Conservation (phyloP, 2,329 filamentous ascomycete species). For the Diaporthe australafricana region DNA sequence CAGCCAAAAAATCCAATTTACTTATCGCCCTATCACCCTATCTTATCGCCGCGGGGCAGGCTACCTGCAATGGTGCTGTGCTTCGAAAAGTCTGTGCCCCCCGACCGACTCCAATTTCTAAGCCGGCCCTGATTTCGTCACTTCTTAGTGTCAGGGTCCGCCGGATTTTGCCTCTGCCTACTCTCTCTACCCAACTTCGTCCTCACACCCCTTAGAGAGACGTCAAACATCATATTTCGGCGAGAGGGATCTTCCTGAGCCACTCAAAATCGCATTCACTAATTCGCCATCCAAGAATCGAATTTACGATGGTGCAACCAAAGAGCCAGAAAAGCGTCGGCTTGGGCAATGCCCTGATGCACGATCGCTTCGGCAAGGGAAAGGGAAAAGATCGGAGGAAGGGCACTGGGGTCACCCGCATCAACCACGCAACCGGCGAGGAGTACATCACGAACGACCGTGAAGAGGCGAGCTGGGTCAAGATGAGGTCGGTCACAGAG, state of each 20-base stretch:
- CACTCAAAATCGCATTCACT: neutral
- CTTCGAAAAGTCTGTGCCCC: slow-evolving; percentile 40
- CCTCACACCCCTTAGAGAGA: neutral
- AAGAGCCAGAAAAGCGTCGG: slow-evolving; percentile 97
- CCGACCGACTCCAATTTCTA: slow-evolving; percentile 40
- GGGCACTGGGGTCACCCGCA: slow-evolving; percentile 67
- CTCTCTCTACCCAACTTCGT: neutral
- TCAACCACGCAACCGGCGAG: slow-evolving; percentile 84
- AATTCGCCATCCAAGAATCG: neutral
- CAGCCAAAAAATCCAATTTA: slow-evolving; percentile 25
- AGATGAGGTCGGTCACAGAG: slow-evolving; percentile 99
- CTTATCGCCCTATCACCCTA: slow-evolving; percentile 15
- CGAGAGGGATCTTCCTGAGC: neutral
- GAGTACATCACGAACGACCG: slow-evolving; percentile 92
- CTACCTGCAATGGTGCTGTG: neutral
- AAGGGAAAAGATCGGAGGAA: slow-evolving; percentile 87
- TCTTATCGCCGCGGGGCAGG: slow-evolving; percentile 32
- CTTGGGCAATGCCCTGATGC: slow-evolving; percentile 98
- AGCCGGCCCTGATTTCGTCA: slow-evolving; percentile 31
- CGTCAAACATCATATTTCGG: neutral
- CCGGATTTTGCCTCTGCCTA: neutral
- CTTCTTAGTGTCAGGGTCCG: neutral
- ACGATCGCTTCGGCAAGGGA: slow-evolving; percentile 95
- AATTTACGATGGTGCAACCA: slow-evolving; percentile 68
- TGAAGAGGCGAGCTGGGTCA: slow-evolving; percentile 95